These are phyloP conservation scores for Nothophytophthora sp. DNA, from an alignment of 352 stramenopile species.

Conservation along the genomic window DNA sequence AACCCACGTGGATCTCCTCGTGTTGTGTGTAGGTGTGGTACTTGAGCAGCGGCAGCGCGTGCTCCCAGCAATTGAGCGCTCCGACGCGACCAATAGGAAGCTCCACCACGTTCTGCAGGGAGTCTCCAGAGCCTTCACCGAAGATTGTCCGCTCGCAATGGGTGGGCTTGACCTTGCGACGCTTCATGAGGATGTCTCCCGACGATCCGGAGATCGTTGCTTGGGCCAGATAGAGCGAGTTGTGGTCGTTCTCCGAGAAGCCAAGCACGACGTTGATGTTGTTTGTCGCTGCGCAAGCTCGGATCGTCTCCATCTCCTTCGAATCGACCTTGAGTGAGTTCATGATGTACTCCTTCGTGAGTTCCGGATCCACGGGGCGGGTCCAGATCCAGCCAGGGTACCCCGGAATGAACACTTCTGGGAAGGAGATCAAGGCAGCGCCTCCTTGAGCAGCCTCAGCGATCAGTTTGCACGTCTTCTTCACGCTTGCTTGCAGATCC, in stretches of 20 bases:
- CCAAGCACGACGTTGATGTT: conserved; percentile 26
- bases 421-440: conserved; percentile 14
- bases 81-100: conserved; percentile 18
- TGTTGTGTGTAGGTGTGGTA: conserved; percentile 26
- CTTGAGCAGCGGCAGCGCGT: conserved; percentile 21
- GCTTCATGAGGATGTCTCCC: conserved; percentile 24
- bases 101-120: conserved; percentile 27
- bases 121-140: conserved; percentile 16
- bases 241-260: conserved; percentile 31
- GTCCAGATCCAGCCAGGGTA: conserved; percentile 20
- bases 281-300: conserved; percentile 14
- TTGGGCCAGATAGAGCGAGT: conserved; percentile 29
- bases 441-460: conserved; percentile 15
- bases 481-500: conserved; percentile 11
- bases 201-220: conserved; percentile 16
- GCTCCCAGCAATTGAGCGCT: conserved; percentile 24
- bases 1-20: conserved; percentile 21
- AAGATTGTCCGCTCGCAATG: conserved; percentile 23
- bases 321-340: conserved; percentile 24
- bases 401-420: conserved; percentile 20
- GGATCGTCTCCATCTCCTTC: conserved; percentile 24
- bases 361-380: conserved; percentile 12
- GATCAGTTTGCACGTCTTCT: conserved; percentile 19
- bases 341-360: conserved; percentile 16
- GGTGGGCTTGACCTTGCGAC: conserved; percentile 28